Evolutionary conservation across 495 filamentous ascomycete genomes (phyloP).

Genomic region (Talaromyces trachyspermus): DNA sequence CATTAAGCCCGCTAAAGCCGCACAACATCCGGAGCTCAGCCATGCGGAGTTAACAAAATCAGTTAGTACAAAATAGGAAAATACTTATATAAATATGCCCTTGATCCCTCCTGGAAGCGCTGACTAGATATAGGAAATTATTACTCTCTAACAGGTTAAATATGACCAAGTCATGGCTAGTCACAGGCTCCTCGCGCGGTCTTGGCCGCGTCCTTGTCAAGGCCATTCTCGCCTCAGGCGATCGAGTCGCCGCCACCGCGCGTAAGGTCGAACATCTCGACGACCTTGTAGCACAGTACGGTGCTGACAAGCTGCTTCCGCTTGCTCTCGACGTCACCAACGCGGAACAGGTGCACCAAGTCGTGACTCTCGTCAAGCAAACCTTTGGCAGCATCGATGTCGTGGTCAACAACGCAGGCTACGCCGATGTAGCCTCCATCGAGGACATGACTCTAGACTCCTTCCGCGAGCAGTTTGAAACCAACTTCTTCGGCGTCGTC

Average conservation of each 20-base stretch:
- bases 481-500: conserved; percentile 18
- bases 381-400: conserved; percentile 22
- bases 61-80: too few species aligned
- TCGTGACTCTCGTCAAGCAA: conserved; percentile 11
- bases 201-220: conserved; percentile 46
- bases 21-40: too few species aligned
- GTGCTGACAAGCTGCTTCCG: conserved; percentile 6
- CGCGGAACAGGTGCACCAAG: conserved; percentile 7
- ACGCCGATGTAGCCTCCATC: conserved; percentile 12
- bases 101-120: too few species aligned
- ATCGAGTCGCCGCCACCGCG: conserved; percentile 42
- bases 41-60: too few species aligned
- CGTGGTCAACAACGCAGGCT: conserved; percentile 29
- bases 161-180: conserved; percentile 11
- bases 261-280: conserved; percentile 20
- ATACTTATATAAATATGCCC: too few species aligned
- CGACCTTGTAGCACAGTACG: not conserved
- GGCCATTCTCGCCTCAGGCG: conserved; percentile 38
- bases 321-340: conserved; percentile 17
- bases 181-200: conserved; percentile 43
- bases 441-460: conserved; percentile 13
- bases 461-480: conserved; percentile 16
- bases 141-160: too few species aligned
- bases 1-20: too few species aligned
- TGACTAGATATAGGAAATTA: too few species aligned